Base-by-base conservation (phyloP, 1,284 basidiomycete genomes). In the Boletellus deceptivus region DNA sequence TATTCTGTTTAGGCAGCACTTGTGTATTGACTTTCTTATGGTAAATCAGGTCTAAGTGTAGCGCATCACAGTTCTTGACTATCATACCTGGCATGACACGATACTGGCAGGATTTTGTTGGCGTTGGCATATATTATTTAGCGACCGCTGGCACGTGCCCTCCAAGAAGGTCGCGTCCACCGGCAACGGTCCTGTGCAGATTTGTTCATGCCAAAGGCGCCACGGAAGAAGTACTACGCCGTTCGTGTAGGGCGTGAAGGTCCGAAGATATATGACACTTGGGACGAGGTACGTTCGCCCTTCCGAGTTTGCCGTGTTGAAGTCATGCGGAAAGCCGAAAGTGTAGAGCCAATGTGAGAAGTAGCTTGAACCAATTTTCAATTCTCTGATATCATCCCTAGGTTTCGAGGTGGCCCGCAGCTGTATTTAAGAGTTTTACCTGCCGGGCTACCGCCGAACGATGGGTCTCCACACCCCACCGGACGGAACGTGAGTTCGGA, bases 211-310 rank as follows among this genome's bases (percentile, higher is more conserved):
- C 63, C 66, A 37, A 72, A 69, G 49, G 63, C 57, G n/a, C 2
- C 45, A 13, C 56, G 63, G 34, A 73, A 60, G 22, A 84, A 82
- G 55, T 83, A 67, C 52, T 85, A 84, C 45, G 83, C 83, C 3
- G 82, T 84, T 2, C 69, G 71, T 35, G 64, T 73, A 27, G 83
- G 83, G 3, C 68, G 78, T 20, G 68, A 75, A 50, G 82, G 80
- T 2, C 75, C 78, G 0, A 71, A 69, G 40, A 75, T 85, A 24
- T 84, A 82, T 43, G 58, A 61, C 1, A 73, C 69, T 22, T 85
- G 83, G 83, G 71, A 75, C 31, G 75, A 83, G 68, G 83, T 79
- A 51, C 52, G 68, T 59, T 27, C 37, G 17, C 3, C 36, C 29
- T 17, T 36, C 16, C 11, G 39, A 11, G 16, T 42, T 10, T 9